Conservation (phyloP, 257 asterid genomes). For the Scutellaria barbata region DNA sequence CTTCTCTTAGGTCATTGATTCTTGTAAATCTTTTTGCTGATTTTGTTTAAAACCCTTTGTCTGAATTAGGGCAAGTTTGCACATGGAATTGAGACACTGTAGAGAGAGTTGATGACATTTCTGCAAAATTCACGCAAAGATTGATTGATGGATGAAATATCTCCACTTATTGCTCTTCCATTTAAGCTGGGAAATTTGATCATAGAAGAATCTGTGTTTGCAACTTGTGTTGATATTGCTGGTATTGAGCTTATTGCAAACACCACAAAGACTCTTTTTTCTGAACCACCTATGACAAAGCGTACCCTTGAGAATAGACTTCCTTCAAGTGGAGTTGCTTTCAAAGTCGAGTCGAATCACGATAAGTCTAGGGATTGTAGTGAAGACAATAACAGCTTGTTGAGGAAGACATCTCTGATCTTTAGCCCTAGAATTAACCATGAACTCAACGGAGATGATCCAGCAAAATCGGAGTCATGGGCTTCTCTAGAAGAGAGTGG, state of each 20-base stretch:
- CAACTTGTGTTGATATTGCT: constrained; percentile 50
- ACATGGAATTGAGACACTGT: constrained; percentile 1
- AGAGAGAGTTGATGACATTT: constrained; percentile 1
- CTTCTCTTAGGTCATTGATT: constrained; percentile 28
- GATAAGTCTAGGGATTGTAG: no score
- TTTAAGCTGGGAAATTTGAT: constrained; percentile 54
- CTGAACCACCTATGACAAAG: constrained; percentile 49
- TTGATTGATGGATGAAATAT: constrained; percentile 50
- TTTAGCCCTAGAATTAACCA: constrained; percentile 31
- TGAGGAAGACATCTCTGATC: constrained; percentile 33
- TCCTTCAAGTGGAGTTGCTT: constrained; percentile 36
- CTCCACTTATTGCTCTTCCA: constrained; percentile 47
- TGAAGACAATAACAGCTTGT: constrained; percentile 28
- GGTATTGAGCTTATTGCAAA: constrained; percentile 55
- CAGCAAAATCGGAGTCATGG: constrained; percentile 38
- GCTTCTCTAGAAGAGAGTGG: constrained; percentile 33
- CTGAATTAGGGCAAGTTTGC: constrained; percentile 32
- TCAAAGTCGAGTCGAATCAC: constrained; percentile 37
- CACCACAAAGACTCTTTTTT: constrained; percentile 34
- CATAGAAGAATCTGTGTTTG: constrained; percentile 50
- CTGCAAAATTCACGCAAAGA: constrained; percentile 4
- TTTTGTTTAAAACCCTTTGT: constrained; percentile 11
- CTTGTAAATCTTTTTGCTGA: constrained; percentile 11
- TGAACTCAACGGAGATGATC: constrained; percentile 35
- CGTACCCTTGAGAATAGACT: constrained; percentile 43